Evolutionary conservation across 192 early-diverging fungal species (phyloP).

Genomic region (Paraglomus occultum): DNA sequence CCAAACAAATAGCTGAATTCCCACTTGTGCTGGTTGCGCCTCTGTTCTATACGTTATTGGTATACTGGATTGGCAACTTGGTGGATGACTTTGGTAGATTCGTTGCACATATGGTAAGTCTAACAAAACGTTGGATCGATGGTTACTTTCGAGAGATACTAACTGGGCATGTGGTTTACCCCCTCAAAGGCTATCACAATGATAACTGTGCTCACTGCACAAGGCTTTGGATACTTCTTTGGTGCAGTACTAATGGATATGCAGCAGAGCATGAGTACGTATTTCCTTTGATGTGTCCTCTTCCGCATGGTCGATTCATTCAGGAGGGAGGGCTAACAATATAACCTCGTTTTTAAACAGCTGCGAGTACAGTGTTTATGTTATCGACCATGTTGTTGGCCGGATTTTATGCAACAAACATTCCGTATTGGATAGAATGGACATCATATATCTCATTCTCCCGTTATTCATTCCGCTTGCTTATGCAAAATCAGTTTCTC

Average conservation of each 20-base stretch:
- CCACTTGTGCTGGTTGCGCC: not conserved
- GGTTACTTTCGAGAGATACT: not conserved
- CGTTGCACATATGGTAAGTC: not conserved
- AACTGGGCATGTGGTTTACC: not conserved
- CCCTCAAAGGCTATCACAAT: not conserved
- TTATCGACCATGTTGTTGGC: constrained; percentile 12
- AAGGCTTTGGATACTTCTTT: constrained; percentile 21
- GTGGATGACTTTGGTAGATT: not conserved
- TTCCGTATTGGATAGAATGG: not conserved
- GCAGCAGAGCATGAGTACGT: constrained; percentile 2
- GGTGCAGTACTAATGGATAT: constrained; percentile 17
- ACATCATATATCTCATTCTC: constrained; percentile 14
- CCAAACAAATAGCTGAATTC: constrained; percentile 15
- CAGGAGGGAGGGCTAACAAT: not conserved
- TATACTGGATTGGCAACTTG: constrained; percentile 13
- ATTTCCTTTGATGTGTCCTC: not conserved
- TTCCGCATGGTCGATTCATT: not conserved
- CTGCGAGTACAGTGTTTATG: constrained; percentile 9
- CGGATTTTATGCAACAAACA: constrained; percentile 17
- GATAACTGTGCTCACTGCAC: not conserved
- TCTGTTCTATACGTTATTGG: not conserved
- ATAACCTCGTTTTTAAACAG: not conserved
- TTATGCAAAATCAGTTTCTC: constrained; percentile 23
- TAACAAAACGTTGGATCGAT: not conserved
- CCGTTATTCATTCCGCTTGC: not conserved